These are phyloP conservation scores for Pichia sp. DNA, from an alignment of 1,139 yeast genomes.

Conservation along the genomic window DNA sequence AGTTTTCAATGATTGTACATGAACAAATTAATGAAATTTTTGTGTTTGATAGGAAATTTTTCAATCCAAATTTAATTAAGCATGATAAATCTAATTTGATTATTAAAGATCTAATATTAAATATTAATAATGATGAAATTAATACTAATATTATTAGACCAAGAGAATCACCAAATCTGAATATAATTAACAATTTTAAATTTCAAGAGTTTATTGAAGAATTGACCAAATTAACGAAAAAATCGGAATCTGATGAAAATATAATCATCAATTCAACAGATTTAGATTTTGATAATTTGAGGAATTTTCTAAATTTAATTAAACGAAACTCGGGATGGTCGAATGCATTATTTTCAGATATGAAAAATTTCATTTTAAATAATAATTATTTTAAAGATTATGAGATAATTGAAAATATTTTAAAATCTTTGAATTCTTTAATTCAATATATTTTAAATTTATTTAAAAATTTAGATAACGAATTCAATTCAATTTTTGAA, in stretches of 20 bases:
- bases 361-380: slow-evolving; percentile 25
- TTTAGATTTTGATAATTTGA: slow-evolving; percentile 24
- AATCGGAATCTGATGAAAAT: slow-evolving; percentile 2
- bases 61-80: slow-evolving; percentile 27
- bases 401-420: slow-evolving; percentile 32
- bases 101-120: slow-evolving; percentile 19
- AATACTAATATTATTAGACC: slow-evolving; percentile 36
- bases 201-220: slow-evolving; percentile 11
- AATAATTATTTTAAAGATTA: slow-evolving; percentile 14
- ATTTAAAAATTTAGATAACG: slow-evolving; percentile 38
- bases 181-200: slow-evolving; percentile 16
- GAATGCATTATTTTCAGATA: slow-evolving; percentile 44
- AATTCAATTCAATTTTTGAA: slow-evolving; percentile 43
- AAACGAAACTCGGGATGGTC: slow-evolving; percentile 49
- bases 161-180: slow-evolving; percentile 35
- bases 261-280: slow-evolving; percentile 22
- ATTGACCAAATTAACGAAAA: slow-evolving; percentile 15
- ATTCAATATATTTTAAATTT: slow-evolving; percentile 52
- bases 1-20: slow-evolving; percentile 39
- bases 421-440: slow-evolving; percentile 50
- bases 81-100: slow-evolving; percentile 8
- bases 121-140: slow-evolving; percentile 22
- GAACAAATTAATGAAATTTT: slow-evolving; percentile 41
- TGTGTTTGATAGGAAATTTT: slow-evolving; percentile 54
- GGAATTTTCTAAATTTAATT: slow-evolving; percentile 30